These are phyloP conservation scores for Botrytis pseudocinerea DNA, from an alignment of 2,329 filamentous ascomycete genomes.

Conservation along the genomic window DNA sequence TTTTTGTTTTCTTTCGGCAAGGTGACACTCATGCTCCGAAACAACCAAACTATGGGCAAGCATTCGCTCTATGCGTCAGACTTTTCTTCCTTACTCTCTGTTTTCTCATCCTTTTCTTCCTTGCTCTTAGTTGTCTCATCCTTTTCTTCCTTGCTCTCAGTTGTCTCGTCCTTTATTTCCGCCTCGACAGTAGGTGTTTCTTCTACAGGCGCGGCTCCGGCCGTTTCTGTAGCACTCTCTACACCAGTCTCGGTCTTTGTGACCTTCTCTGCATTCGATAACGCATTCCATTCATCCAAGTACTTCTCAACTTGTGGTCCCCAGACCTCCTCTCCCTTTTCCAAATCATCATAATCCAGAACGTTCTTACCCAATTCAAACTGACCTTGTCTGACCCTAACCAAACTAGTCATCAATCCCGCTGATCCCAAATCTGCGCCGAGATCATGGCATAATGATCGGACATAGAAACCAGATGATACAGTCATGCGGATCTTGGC, in stretches of 20 bases:
- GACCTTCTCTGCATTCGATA: not conserved
- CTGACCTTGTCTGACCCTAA: conserved; percentile 77
- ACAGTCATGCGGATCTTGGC: conserved; percentile 86
- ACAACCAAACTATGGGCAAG: not conserved
- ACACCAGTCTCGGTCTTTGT: not conserved
- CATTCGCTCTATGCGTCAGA: not conserved
- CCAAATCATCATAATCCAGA: conserved; percentile 75
- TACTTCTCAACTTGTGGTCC: conserved; percentile 67
- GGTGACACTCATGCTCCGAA: not conserved
- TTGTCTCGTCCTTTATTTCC: not conserved
- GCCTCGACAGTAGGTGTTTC: not conserved
- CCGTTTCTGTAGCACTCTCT: not conserved
- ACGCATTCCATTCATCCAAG: conserved; percentile 45
- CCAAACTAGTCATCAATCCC: conserved; percentile 81
- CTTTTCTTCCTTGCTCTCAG: not conserved
- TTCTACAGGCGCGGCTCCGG: not conserved
- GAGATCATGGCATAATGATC: conserved; percentile 89
- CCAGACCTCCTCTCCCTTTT: conserved; percentile 78
- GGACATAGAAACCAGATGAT: conserved; percentile 94
- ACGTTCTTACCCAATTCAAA: conserved; percentile 75
- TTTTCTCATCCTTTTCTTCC: not conserved
- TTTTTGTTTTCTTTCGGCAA: not conserved
- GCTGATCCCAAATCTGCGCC: conserved; percentile 79
- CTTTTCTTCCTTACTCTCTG: not conserved
- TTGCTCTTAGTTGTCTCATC: not conserved